Evolutionary conservation across 2,329 filamentous ascomycete genomes (phyloP).

Genomic region (Phyllosticta capitalensis): DNA sequence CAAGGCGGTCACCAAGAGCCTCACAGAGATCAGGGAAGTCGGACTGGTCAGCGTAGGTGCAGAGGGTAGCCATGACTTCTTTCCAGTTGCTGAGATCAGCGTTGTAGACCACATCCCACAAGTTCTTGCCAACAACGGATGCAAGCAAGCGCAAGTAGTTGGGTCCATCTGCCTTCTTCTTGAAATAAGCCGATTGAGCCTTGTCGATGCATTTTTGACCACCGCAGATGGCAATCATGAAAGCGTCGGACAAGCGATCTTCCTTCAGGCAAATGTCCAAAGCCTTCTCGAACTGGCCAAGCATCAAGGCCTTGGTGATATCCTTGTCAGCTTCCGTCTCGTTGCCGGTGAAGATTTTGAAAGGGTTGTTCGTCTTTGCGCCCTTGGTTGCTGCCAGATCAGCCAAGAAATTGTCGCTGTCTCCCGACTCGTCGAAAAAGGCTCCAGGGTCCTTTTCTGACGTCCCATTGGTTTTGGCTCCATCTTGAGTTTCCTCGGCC

Average conservation of each 20-base stretch:
- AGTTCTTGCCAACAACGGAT: slow-evolving; percentile 89
- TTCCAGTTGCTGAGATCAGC: slow-evolving; percentile 91
- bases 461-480: slow-evolving; percentile 36
- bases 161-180: slow-evolving; percentile 69
- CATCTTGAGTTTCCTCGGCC: slow-evolving; percentile 36
- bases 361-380: slow-evolving; percentile 87
- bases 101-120: slow-evolving; percentile 98
- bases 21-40: slow-evolving; percentile 96
- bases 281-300: slow-evolving; percentile 84
- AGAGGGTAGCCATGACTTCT: slow-evolving; percentile 89
- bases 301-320: slow-evolving; percentile 78
- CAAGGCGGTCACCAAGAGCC: slow-evolving; percentile 80
- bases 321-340: slow-evolving; percentile 76
- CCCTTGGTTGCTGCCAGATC: slow-evolving; percentile 80
- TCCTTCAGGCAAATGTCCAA: slow-evolving; percentile 83
- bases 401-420: slow-evolving; percentile 75
- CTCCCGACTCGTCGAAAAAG: slow-evolving; percentile 66
- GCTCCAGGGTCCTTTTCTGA: slow-evolving; percentile 46
- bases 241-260: slow-evolving; percentile 86
- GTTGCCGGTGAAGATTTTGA: slow-evolving; percentile 76
- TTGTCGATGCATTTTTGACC: slow-evolving; percentile 90
- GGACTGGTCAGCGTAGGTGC: slow-evolving; percentile 83
- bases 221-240: slow-evolving; percentile 95
- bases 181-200: slow-evolving; percentile 83
- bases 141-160: slow-evolving; percentile 87